phyloP scores from a whole-genome alignment of 2,329 filamentous ascomycete species.

The Geosmithia flava region DNA sequence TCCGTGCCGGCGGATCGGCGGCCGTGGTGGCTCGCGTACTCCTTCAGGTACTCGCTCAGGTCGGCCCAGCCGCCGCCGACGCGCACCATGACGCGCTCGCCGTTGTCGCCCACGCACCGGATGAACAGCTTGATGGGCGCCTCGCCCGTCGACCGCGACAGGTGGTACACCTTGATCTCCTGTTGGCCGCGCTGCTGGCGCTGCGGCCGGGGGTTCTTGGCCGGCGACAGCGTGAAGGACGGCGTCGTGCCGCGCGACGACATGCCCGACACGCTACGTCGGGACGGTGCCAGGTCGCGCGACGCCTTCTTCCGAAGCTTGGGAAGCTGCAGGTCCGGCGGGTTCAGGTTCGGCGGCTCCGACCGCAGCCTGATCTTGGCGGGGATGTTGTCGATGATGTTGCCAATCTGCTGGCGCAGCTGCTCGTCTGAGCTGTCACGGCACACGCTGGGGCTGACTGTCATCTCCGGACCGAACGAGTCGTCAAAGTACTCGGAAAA shows the following conservation, averaged over 20 bases:
- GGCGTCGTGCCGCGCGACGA: conserved; percentile 49
- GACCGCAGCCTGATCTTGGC: conserved; percentile 64
- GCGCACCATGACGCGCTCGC: conserved; percentile 93
- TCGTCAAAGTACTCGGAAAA: conserved; percentile 35
- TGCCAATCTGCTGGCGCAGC: conserved; percentile 67
- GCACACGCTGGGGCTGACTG: conserved; percentile 7
- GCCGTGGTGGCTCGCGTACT: conserved; percentile 86
- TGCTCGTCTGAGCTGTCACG: conserved; percentile 40
- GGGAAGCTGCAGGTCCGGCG: conserved; percentile 42
- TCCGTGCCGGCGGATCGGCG: conserved; percentile 42
- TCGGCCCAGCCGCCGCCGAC: conserved; percentile 98
- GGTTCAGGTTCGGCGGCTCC: conserved; percentile 42
- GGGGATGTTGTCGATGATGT: conserved; percentile 66
- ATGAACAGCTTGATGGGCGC: conserved; percentile 92
- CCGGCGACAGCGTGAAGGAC: conserved; percentile 59
- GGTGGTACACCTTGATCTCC: conserved; percentile 85
- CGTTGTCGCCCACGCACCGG: conserved; percentile 76
- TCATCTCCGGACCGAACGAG: conserved; percentile 18
- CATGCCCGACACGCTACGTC: conserved; percentile 30
- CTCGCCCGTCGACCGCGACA: conserved; percentile 72
- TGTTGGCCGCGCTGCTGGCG: conserved; percentile 43
- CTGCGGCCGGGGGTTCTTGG: conserved; percentile 33
- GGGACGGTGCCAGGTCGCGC: conserved; percentile 31
- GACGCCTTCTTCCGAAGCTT: conserved; percentile 29
- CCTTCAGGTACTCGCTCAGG: conserved; percentile 83